Conservation (phyloP, 176 grass and related monocot genomes). For the sorghum (Sorghum bicolor) region DNA sequence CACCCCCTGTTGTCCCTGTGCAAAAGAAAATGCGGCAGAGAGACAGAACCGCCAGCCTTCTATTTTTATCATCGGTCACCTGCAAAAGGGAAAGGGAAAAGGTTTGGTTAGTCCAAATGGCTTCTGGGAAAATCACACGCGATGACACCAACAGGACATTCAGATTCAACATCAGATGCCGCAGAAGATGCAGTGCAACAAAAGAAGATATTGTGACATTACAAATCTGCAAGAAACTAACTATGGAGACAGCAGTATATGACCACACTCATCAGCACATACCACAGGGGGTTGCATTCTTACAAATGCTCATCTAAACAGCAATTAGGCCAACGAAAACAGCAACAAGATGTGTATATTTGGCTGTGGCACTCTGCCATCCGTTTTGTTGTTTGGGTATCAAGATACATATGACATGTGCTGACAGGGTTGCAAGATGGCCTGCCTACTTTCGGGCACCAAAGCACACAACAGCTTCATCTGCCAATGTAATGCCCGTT, state of each 20-base stretch:
- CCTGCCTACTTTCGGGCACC: background rate
- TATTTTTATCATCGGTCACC: conserved; percentile 14
- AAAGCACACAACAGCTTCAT: background rate
- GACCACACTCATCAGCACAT: background rate
- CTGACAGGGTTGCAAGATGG: conserved; percentile 16
- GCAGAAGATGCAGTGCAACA: background rate
- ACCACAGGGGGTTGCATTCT: background rate
- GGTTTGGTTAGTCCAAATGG: background rate
- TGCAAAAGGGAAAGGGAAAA: conserved; percentile 7
- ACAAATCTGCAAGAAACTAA: background rate
- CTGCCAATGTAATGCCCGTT: background rate
- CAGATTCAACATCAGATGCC: conserved; percentile 10
- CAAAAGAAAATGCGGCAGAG: background rate
- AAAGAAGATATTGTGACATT: background rate
- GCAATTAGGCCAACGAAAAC: background rate
- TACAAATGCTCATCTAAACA: background rate
- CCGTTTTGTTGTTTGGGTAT: conserved; percentile 3
- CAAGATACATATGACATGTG: conserved; percentile 14
- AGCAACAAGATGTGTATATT: background rate
- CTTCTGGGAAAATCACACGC: background rate
- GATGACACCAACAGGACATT: background rate
- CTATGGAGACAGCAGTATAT: background rate
- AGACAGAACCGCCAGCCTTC: conserved; percentile 16
- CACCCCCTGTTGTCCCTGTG: background rate
- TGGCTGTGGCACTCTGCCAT: background rate